These are phyloP conservation scores for Colletotrichum melonis DNA, from an alignment of 2,329 filamentous ascomycete genomes.

Conservation along the genomic window DNA sequence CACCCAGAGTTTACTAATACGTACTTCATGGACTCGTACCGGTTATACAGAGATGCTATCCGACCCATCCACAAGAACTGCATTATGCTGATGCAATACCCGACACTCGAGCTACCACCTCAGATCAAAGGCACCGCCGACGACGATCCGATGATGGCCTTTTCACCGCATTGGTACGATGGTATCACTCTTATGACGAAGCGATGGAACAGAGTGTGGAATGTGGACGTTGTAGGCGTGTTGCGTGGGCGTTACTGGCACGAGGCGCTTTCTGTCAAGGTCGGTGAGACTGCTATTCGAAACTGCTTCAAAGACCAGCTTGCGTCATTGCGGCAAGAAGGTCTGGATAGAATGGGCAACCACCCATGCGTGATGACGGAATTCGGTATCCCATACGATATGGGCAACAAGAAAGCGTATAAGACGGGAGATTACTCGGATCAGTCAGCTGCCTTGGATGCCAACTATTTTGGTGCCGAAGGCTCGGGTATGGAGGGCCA, in stretches of 20 bases:
- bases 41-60: constrained; percentile 80
- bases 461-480: constrained; percentile 94
- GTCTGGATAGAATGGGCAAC: constrained; percentile 86
- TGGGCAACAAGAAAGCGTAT: constrained; percentile 97
- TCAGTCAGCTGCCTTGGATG: constrained; percentile 92
- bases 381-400: constrained; percentile 98
- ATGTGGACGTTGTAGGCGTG: constrained; percentile 94
- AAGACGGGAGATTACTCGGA: constrained; percentile 95
- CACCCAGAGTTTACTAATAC: constrained; percentile 90
- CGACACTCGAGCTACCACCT: constrained; percentile 91
- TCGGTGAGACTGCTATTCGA: constrained; percentile 92
- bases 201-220: constrained; percentile 98
- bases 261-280: constrained; percentile 90
- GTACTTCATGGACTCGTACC: constrained; percentile 90
- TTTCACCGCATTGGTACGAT: constrained; percentile 96
- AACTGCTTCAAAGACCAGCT: constrained; percentile 94
- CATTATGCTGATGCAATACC: constrained; percentile 91
- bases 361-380: constrained; percentile 93
- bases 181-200: constrained; percentile 97
- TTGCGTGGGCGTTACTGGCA: constrained; percentile 88
- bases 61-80: constrained; percentile 81
- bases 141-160: constrained; percentile 90
- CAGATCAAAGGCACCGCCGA: constrained; percentile 87
- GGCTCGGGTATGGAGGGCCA: constrained; percentile 86
- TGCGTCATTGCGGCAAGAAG: constrained; percentile 84